Base-by-base conservation (phyloP, 495 filamentous ascomycete genomes). In the Daldinia vernicosa region DNA sequence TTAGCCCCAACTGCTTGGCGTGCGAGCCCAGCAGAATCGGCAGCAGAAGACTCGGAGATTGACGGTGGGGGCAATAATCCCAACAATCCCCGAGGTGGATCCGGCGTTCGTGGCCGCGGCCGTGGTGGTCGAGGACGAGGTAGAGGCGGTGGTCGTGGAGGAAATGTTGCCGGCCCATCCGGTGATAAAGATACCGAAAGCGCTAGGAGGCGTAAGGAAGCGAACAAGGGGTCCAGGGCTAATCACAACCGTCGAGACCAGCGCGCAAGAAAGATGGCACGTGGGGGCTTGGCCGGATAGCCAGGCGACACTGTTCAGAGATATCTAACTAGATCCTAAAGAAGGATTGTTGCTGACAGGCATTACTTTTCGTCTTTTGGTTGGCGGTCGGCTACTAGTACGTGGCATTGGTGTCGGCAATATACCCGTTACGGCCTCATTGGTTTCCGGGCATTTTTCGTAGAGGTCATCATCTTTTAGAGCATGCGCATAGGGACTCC, bases 221-320 rank as follows among this genome's bases (percentile, higher is more conserved):
- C 85, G 69, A 91, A 83, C 54, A 92, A 87, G 67, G 85, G 84
- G 27, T 85, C 84, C 3, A 87, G 82, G 63, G 88, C 86, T 65
- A 89, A 91, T 60, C 87, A 93, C 71, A 87, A 84, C 67, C 87
- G 91, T 55, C 86, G 90, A 66, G 88, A 94, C 63, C 89, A 91
- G 75, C 80, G 90, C 39, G 90, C 92, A 57, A 91, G 83, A 78
- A 95, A 95, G 83, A 92, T 95, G 84, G 89, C 88, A 19, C 84
- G 89, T 39, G 87, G 85, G 55, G 87, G 85, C 7, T 75, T 89
- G 67, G 80, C 86, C 39, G 87, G 84, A 19, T 89, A 65, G 78
- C 24, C n/a, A 37, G 28, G 15, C 11, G 39, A 19, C n/a, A 5
- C 12, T 15, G 27, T 51, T 33, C 35, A 24, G 43, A 35, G 24